Base-by-base conservation (phyloP, 495 filamentous ascomycete species). In the Xylaria flabelliformis region DNA sequence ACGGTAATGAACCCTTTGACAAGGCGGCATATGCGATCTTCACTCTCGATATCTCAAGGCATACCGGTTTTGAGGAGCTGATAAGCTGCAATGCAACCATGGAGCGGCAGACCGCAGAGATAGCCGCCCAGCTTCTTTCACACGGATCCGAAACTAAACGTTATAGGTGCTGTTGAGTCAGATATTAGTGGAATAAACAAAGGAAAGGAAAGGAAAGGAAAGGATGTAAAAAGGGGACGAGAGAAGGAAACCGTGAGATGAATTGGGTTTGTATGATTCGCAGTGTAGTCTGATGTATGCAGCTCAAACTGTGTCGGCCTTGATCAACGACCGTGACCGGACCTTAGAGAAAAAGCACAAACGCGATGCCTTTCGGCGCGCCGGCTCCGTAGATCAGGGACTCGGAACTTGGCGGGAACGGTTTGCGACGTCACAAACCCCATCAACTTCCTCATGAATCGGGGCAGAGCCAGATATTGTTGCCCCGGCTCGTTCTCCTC, bases 311-410 rank as follows among this genome's bases (percentile, higher is more conserved):
- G 48, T 26, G 29, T 41, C 65, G 50, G 17, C 65, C 50, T 56
- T 55, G 65, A 67, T 67, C 32, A 26, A 56, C 65, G 32, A 41
- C 67, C 68, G 73, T 76, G 72, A 72, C 72, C 66, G 64, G 71
- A 66, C 61, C 48, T 44, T 26, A 53, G 72, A 67, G 56, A 26
- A 21, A 53, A 70, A 69, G 67, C 48, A 62, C 72, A 4, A 73
- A 69, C 65, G 56, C 62, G 55, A 44, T 58, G 48, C 59, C 21
- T 39, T 64, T 59, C 67, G 59, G 48, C 17, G 73, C 15, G 73
- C 72, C 76, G 76, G 76, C 73, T 76, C 69, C 71, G 76, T 32
- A 76, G 76, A 78, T 77, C 76, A 77, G 76, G 74, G 76, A 78
- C 39, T 67, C 75, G 73, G 76, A 77, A 74, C 73, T 65, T 73